These are phyloP conservation scores for Trichoderma atroviride DNA, from an alignment of 2,329 filamentous ascomycete species.

Conservation along the genomic window DNA sequence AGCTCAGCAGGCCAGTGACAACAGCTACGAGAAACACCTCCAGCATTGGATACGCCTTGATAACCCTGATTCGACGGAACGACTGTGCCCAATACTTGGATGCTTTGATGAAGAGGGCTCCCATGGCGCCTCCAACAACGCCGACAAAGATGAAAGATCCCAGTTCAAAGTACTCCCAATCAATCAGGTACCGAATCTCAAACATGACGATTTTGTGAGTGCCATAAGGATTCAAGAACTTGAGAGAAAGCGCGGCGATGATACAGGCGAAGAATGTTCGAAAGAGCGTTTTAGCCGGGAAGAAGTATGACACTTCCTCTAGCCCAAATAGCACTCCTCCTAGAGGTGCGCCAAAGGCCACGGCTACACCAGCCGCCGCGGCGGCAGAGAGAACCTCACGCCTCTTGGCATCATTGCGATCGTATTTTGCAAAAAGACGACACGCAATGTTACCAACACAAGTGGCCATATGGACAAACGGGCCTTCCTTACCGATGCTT, in stretches of 20 bases:
- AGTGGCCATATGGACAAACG: slow-evolving; percentile 95
- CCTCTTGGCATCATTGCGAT: slow-evolving; percentile 89
- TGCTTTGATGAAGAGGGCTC: slow-evolving; percentile 95
- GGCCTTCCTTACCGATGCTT: slow-evolving; percentile 90
- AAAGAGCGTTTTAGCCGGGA: slow-evolving; percentile 95
- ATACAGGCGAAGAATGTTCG: slow-evolving; percentile 99
- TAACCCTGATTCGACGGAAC: slow-evolving; percentile 77
- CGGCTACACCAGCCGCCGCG: slow-evolving; percentile 87
- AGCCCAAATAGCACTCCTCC: slow-evolving; percentile 90
- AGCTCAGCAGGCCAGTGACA: slow-evolving; percentile 80
- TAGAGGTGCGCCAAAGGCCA: slow-evolving; percentile 86
- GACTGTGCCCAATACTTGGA: slow-evolving; percentile 86
- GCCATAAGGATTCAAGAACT: slow-evolving; percentile 94
- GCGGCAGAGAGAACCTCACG: slow-evolving; percentile 92
- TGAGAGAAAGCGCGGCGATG: slow-evolving; percentile 84
- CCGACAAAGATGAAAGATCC: slow-evolving; percentile 83
- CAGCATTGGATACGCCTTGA: slow-evolving; percentile 81
- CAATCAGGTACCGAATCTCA: slow-evolving; percentile 83
- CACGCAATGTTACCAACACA: slow-evolving; percentile 95
- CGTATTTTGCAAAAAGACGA: slow-evolving; percentile 92
- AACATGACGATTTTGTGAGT: slow-evolving; percentile 97
- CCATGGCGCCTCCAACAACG: slow-evolving; percentile 78
- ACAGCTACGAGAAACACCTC: slow-evolving; percentile 89
- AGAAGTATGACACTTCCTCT: slow-evolving; percentile 97
- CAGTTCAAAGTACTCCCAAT: slow-evolving; percentile 95